Conservation (phyloP, 306 rosid species). For the Trifolium repens region DNA sequence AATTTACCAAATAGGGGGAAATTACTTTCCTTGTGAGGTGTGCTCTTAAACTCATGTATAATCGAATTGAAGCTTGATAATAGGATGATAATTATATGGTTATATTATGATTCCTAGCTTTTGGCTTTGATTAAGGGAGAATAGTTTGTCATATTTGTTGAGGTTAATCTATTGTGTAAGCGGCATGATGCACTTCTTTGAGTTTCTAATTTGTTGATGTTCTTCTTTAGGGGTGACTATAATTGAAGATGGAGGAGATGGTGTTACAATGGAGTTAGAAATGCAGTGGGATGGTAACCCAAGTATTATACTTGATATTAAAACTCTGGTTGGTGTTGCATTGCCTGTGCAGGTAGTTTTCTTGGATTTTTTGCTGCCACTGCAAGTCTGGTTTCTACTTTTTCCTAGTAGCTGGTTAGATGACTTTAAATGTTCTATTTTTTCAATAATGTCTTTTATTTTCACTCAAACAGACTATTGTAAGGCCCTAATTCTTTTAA, state of each 20-base stretch:
- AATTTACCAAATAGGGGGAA: background rate
- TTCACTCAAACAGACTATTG: slow-evolving; percentile 36
- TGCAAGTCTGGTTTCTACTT: slow-evolving; percentile 2
- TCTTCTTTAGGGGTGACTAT: slow-evolving; percentile 72
- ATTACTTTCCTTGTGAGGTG: background rate
- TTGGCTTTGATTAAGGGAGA: slow-evolving; percentile 7
- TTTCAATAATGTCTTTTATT: slow-evolving; percentile 24
- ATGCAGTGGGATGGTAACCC: slow-evolving; percentile 99
- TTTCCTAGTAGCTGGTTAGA: slow-evolving; percentile 25
- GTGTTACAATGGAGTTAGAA: slow-evolving; percentile 90
- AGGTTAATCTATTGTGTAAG: slow-evolving; percentile 4
- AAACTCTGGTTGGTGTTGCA: slow-evolving; percentile 78
- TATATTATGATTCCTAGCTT: slow-evolving; percentile 10
- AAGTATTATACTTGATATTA: slow-evolving; percentile 81
- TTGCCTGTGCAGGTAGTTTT: slow-evolving; percentile 87
- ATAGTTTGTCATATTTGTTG: slow-evolving; percentile 11
- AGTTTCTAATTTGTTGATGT: slow-evolving; percentile 42
- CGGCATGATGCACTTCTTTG: slow-evolving; percentile 13
- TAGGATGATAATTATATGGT: background rate
- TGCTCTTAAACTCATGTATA: background rate
- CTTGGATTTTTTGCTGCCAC: slow-evolving; percentile 4
- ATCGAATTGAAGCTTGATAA: slow-evolving; percentile 13
- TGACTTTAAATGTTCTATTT: slow-evolving; percentile 12
- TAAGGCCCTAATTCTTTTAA: slow-evolving; percentile 3
- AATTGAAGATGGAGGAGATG: slow-evolving; percentile 73